Evolutionary conservation across 2,329 filamentous ascomycete species (phyloP), one percentile per base, ranked within the genome.

Genomic region (Pestalotiopsis sp.): DNA sequence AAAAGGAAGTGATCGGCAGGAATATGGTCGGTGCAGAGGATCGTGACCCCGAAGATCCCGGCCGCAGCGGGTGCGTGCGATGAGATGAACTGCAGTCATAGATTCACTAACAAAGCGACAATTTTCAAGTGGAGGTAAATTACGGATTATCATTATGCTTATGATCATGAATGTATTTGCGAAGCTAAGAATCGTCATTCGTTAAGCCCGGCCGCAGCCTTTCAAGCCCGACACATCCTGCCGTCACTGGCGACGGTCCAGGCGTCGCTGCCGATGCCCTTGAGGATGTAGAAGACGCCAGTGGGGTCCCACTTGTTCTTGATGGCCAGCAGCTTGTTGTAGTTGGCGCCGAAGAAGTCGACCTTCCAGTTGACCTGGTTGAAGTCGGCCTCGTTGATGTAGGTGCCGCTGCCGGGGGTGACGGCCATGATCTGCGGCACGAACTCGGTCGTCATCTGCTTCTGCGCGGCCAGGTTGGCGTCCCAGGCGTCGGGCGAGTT

Each of bases 241-340:
- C 82, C 83, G 66, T 76, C 69, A 12, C 72, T 77, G 7, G 72
- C 74, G n/a, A 81, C 77, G 9, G 68, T 71, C 83, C 82, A 85
- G 4, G 71, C 70, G 4, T 84, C 81, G 70, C 80, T 82, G 0
- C 83, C 83, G 5, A 85, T 82, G 11, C 74, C 80, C 1, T 78
- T 80, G 4, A 73, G 73, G 14, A 78, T 82, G 64, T 82, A 82
- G 31, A 82, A 83, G 1, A 85, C 38, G 3, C 72, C 74, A 4
- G 75, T 31, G 9, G 80, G 73, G 73, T 84, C 84, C 71, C 81
- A 84, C 64, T 75, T 79, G 17, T 78, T 69, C 77, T 86, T 86
- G 40, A 86, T 75, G 0, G 27, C 52, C 14, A 75, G n/a, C 52
- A 83, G 70, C 11, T 68, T 69, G 1, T 65, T 40, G 68, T 83